These are phyloP conservation scores for Globisporangium paddicum DNA, from an alignment of 352 stramenopile genomes.

Conservation along the genomic window DNA sequence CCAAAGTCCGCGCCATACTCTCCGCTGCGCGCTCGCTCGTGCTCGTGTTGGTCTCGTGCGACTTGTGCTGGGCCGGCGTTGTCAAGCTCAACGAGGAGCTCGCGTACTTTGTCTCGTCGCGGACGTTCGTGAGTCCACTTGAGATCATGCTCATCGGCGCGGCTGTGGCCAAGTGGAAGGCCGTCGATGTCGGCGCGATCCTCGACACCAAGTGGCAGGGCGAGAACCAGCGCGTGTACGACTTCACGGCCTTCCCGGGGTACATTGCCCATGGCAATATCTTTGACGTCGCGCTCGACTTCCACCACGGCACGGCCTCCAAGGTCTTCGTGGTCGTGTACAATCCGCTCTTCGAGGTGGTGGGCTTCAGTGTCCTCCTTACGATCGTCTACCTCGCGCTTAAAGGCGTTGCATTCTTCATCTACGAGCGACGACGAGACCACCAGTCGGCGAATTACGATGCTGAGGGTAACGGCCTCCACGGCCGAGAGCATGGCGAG, in stretches of 20 bases:
- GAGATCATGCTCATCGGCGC: conserved; percentile 21
- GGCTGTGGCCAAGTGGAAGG: conserved; percentile 4
- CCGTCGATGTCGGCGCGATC: conserved; percentile 10
- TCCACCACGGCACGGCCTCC: conserved; percentile 3
- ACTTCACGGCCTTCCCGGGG: conserved; percentile 14
- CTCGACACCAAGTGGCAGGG: conserved; percentile 16
- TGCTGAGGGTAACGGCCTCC: not conserved
- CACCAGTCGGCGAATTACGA: not conserved
- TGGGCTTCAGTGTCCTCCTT: conserved; percentile 6
- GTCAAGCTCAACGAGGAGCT: conserved; percentile 29
- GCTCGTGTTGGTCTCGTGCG: conserved; percentile 23
- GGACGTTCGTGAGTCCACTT: conserved; percentile 19
- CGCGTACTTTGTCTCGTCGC: conserved; percentile 25
- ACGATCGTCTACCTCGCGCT: not conserved
- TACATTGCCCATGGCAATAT: conserved; percentile 13
- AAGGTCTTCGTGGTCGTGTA: conserved; percentile 17
- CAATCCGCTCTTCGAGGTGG: conserved; percentile 10
- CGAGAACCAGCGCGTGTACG: conserved; percentile 20
- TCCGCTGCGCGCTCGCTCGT: conserved; percentile 28
- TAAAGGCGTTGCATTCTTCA: not conserved
- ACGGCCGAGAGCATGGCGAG: conserved; percentile 9
- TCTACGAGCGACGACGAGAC: not conserved
- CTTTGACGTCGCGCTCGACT: conserved; percentile 19
- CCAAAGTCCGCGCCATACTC: conserved; percentile 32
- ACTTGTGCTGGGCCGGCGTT: conserved; percentile 23